Percentiles rank a stretch among this genome's conserved stretches.
These are phyloP conservation scores for Leptographium wingfieldii DNA, from an alignment of 2,329 filamentous ascomycete species.

Conservation along the genomic window DNA sequence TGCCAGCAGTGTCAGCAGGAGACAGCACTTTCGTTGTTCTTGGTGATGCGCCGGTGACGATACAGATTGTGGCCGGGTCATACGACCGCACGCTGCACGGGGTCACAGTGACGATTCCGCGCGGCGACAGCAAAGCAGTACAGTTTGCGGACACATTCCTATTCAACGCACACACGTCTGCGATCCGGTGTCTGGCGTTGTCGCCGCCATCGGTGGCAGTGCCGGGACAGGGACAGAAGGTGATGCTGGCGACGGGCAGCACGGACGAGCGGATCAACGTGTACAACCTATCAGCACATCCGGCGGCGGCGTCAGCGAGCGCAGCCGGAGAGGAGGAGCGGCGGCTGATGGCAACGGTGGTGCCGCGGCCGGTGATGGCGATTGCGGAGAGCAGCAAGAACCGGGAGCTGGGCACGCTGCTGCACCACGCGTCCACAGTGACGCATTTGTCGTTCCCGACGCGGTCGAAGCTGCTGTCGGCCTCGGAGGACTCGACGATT, in stretches of 20 bases:
- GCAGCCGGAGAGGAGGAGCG: conserved; percentile 21
- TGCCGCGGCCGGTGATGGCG: conserved; percentile 41
- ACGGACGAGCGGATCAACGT: conserved; percentile 93
- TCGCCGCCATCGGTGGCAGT: conserved; percentile 58
- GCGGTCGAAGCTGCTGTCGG: conserved; percentile 74
- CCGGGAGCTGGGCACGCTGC: conserved; percentile 71
- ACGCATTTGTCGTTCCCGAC: conserved; percentile 73
- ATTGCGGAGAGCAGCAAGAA: conserved; percentile 79
- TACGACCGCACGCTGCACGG: conserved; percentile 92
- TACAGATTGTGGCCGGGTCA: conserved; percentile 85
- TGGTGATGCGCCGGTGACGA: conserved; percentile 32
- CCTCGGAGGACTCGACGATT: conserved; percentile 82
- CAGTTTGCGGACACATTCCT: conserved; percentile 87
- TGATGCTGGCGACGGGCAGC: conserved; percentile 80
- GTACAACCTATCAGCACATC: conserved; percentile 70
- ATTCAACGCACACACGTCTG: conserved; percentile 84
- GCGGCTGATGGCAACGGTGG: conserved; percentile 50
- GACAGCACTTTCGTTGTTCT: background rate
- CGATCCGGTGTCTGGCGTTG: conserved; percentile 78
- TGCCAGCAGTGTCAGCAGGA: background rate
- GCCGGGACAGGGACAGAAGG: conserved; percentile 58
- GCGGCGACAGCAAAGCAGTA: conserved; percentile 21
- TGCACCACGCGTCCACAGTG: conserved; percentile 76
- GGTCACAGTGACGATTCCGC: conserved; percentile 57
- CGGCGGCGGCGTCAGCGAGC: conserved; percentile 32